phyloP scores from a whole-genome alignment of 1,284 basidiomycete species.

The Fomitopsis palustris region DNA sequence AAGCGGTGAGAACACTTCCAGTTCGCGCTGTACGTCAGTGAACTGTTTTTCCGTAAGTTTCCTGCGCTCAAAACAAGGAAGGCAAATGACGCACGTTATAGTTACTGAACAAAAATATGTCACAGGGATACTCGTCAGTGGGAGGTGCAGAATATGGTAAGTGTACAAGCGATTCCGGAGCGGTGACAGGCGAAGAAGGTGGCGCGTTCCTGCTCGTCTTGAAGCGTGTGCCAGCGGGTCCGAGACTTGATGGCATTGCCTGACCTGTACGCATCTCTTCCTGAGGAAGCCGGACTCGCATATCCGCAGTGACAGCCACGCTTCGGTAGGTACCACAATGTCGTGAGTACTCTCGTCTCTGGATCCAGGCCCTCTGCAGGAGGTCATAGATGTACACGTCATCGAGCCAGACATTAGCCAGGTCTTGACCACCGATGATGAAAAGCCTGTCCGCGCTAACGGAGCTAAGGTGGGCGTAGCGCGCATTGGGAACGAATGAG shows the following conservation, averaged over 20 bases:
- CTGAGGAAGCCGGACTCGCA: conserved; percentile 65
- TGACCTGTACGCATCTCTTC: conserved; percentile 47
- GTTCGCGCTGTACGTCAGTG: conserved; percentile 90
- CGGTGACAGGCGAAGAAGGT: conserved; percentile 41
- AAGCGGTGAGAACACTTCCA: conserved; percentile 81
- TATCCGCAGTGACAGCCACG: conserved; percentile 74
- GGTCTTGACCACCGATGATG: conserved; percentile 92
- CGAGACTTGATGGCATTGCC: conserved; percentile 37
- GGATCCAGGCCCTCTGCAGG: conserved; percentile 67
- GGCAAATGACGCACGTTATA: conserved; percentile 66
- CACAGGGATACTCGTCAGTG: conserved; percentile 71
- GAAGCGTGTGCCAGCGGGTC: conserved; percentile 57
- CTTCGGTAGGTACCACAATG: conserved; percentile 93
- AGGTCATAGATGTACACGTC: conserved; percentile 89
- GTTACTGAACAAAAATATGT: conserved; percentile 82
- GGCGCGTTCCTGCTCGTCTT: conserved; percentile 39
- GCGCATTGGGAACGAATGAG: conserved; percentile 51
- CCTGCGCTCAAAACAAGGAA: background rate
- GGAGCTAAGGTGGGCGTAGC: conserved; percentile 89
- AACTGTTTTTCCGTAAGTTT: conserved; percentile 47
- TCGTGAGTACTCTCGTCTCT: conserved; percentile 75
- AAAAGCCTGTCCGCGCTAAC: conserved; percentile 82
- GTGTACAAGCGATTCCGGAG: conserved; percentile 63
- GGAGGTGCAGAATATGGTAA: conserved; percentile 71
- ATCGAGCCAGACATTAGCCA: conserved; percentile 88